Evolutionary conservation across 257 asterid species (phyloP).

Genomic region (Solanum chmielewskii): DNA sequence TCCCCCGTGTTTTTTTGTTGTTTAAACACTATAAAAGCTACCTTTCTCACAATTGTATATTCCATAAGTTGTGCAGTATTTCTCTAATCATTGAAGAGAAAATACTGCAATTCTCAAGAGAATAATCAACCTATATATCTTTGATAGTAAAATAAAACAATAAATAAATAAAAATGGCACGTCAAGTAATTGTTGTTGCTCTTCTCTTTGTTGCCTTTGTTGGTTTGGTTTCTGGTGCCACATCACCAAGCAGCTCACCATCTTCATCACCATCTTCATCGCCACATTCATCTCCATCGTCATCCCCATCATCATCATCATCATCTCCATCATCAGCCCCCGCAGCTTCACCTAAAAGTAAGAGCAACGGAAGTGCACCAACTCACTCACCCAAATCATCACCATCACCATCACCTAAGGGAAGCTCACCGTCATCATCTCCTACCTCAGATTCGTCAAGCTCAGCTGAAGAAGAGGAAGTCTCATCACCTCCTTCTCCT

Average conservation of each 20-base stretch:
- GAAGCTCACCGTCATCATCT: neutral
- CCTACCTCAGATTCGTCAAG: neutral
- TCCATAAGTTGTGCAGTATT: constrained; percentile 33
- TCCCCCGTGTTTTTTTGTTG: neutral
- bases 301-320: constrained; percentile 10
- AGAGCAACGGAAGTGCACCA: neutral
- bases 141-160: neutral
- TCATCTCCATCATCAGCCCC: constrained; percentile 1
- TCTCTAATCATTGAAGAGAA: constrained; percentile 9
- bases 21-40: constrained; percentile 19
- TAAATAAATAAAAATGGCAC: constrained; percentile 29
- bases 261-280: constrained; percentile 4
- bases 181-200: constrained; percentile 32
- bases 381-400: neutral
- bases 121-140: constrained; percentile 5
- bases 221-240: constrained; percentile 49
- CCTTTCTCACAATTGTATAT: neutral
- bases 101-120: constrained; percentile 26
- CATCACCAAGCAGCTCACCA: constrained; percentile 32
- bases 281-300: constrained; percentile 10
- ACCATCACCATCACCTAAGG: neutral
- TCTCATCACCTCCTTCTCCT: constrained; percentile 36
- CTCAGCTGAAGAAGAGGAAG: constrained; percentile 1
- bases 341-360: neutral
- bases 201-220: constrained; percentile 28